Percentiles rank a stretch among this genome's conserved stretches.
These are phyloP conservation scores for Chaetomium cochliodes DNA, from an alignment of 495 filamentous ascomycete species.

Conservation along the genomic window DNA sequence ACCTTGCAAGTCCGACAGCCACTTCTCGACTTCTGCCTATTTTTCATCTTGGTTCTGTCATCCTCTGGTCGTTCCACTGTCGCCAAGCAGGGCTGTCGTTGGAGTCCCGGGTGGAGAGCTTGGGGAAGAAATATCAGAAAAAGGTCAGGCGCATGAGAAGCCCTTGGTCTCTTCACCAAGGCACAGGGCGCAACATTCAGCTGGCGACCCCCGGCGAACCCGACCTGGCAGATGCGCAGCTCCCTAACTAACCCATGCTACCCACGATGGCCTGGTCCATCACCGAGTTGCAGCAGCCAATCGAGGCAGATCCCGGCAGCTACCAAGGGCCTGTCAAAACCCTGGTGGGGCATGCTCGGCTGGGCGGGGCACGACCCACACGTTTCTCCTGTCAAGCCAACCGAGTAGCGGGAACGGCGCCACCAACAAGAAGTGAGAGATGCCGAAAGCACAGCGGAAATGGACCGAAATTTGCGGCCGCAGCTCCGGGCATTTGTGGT, in stretches of 20 bases:
- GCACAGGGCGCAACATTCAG: neutral
- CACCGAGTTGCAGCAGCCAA: constrained; percentile 1
- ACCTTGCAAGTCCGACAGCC: constrained; percentile 39
- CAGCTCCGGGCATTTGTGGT: neutral
- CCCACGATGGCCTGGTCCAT: constrained; percentile 18
- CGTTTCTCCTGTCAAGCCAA: neutral
- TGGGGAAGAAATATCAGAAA: constrained; percentile 15
- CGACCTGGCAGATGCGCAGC: neutral
- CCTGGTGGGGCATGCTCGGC: neutral
- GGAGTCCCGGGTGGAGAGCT: neutral
- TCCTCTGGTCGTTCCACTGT: neutral
- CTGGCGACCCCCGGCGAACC: neutral
- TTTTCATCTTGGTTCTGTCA: constrained; percentile 31
- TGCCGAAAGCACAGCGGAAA: constrained; percentile 1
- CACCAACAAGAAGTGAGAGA: neutral
- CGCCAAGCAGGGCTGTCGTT: constrained; percentile 5
- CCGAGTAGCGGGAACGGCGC: constrained; percentile 8
- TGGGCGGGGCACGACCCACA: constrained; percentile 4
- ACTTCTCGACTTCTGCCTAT: constrained; percentile 38
- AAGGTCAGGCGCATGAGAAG: neutral
- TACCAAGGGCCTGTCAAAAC: constrained; percentile 1
- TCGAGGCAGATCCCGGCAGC: neutral
- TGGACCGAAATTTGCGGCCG: neutral
- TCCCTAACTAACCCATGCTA: neutral
- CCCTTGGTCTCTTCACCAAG: neutral